These are phyloP conservation scores for Ustilago crameri DNA, from an alignment of 1,284 basidiomycete genomes.

Conservation along the genomic window DNA sequence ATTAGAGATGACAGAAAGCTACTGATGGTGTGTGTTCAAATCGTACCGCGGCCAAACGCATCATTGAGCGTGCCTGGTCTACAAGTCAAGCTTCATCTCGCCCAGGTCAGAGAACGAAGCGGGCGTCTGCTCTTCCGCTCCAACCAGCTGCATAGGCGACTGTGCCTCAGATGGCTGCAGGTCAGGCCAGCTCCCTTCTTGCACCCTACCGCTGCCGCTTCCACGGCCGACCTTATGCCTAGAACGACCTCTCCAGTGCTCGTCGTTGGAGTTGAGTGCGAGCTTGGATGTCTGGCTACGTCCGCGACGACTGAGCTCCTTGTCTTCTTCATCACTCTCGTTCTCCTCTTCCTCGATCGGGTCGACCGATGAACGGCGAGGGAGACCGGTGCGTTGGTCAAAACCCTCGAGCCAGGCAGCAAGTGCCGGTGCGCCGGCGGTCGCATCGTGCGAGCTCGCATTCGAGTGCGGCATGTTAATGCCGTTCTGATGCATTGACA, in stretches of 20 bases:
- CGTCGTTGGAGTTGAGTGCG: slow-evolving; percentile 28
- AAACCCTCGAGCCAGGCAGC: slow-evolving; percentile 50
- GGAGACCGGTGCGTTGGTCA: slow-evolving; percentile 49
- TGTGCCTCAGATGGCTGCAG: slow-evolving; percentile 35
- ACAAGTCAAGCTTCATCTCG: slow-evolving; percentile 49
- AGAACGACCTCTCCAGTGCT: slow-evolving; percentile 37
- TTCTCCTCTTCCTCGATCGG: slow-evolving; percentile 53
- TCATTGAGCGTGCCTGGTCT: not conserved
- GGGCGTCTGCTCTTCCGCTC: slow-evolving; percentile 8
- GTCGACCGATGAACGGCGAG: slow-evolving; percentile 51
- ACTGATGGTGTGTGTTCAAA: too few relatives aligned
- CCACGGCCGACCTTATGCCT: slow-evolving; percentile 32
- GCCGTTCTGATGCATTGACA: slow-evolving; percentile 26
- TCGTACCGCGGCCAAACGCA: not conserved
- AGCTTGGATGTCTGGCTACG: slow-evolving; percentile 24
- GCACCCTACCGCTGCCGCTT: slow-evolving; percentile 10
- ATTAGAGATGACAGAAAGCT: too few relatives aligned
- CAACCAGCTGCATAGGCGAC: slow-evolving; percentile 45
- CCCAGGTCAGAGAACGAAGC: slow-evolving; percentile 35
- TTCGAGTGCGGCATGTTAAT: slow-evolving; percentile 19
- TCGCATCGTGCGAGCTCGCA: slow-evolving; percentile 17
- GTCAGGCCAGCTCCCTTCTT: slow-evolving; percentile 47
- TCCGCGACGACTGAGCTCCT: slow-evolving; percentile 41
- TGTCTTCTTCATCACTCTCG: slow-evolving; percentile 38
- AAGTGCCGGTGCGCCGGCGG: slow-evolving; percentile 25